A percentile compares a stretch with the other conserved stretches of the same genome.
phyloP scores from a whole-genome alignment of 1,284 basidiomycete species.

The Bondarzewia mesenterica region DNA sequence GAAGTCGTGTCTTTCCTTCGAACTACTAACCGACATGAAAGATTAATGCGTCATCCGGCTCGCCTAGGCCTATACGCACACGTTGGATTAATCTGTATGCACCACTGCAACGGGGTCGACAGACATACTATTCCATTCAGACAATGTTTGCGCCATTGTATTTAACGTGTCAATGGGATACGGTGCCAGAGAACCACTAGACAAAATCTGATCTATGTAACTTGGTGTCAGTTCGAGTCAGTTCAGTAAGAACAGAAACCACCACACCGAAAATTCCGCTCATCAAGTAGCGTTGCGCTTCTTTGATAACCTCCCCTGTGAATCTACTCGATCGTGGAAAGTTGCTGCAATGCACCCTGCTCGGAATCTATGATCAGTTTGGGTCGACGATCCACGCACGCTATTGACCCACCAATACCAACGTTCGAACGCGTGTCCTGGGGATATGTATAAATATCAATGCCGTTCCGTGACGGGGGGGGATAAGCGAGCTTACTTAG shows the following conservation, averaged over 20 bases:
- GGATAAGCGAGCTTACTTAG: background rate
- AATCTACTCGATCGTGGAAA: background rate
- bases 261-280: background rate
- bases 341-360: background rate
- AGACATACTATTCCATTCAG: background rate
- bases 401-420: background rate
- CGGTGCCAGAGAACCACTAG: background rate
- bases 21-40: too few relatives aligned
- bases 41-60: too few relatives aligned
- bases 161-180: background rate
- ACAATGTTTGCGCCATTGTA: background rate
- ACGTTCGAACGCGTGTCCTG: background rate
- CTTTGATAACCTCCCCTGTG: background rate
- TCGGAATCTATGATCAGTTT: background rate
- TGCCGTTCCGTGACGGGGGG: background rate
- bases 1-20: too few relatives aligned
- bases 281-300: background rate
- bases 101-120: too few relatives aligned
- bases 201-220: background rate
- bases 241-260: background rate
- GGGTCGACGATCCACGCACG: background rate
- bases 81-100: background rate
- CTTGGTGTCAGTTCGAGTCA: background rate
- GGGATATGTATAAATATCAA: background rate
- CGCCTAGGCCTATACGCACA: too few relatives aligned